Percentiles rank a stretch among this genome's conserved stretches.
Evolutionary conservation across 306 rosid species (phyloP).

Genomic region (Gynostemma pentaphyllum): DNA sequence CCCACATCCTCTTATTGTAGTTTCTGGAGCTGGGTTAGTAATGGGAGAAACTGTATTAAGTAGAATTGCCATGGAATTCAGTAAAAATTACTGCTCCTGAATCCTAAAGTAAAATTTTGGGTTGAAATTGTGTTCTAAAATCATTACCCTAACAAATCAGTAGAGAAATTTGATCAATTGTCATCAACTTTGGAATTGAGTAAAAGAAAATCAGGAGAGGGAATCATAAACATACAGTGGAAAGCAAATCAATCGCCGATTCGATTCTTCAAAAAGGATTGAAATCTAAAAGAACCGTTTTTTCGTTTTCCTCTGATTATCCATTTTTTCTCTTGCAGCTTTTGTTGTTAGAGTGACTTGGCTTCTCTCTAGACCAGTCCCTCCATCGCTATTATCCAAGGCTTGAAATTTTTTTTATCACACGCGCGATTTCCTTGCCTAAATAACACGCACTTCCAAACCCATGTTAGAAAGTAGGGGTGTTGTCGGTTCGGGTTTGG

Average conservation of each 20-base stretch:
- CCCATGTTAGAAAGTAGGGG: too few relatives aligned
- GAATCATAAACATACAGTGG: not conserved
- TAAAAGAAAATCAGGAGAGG: not conserved
- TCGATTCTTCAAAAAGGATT: not conserved
- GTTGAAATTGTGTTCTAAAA: not conserved
- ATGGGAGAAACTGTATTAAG: conserved; percentile 38
- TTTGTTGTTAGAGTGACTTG: not conserved
- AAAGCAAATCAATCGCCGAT: not conserved
- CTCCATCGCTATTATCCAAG: conserved; percentile 1
- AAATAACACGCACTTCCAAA: not conserved
- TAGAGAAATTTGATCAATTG: not conserved
- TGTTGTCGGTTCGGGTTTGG: too few relatives aligned
- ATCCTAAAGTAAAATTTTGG: not conserved
- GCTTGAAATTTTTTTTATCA: not conserved
- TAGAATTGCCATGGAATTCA: conserved; percentile 35
- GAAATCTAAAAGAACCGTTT: not conserved
- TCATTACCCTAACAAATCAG: too few relatives aligned
- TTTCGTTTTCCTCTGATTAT: not conserved
- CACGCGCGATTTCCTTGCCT: not conserved
- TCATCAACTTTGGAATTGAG: not conserved
- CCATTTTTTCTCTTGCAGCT: not conserved
- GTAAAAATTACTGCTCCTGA: not conserved
- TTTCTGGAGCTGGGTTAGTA: conserved; percentile 27
- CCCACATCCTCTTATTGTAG: conserved; percentile 28
- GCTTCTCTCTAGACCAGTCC: conserved; percentile 1